A percentile compares a stretch with the other conserved stretches of the same genome.
Conservation (phyloP, 2,329 filamentous ascomycete species). For the Helicocarpus griseus region DNA sequence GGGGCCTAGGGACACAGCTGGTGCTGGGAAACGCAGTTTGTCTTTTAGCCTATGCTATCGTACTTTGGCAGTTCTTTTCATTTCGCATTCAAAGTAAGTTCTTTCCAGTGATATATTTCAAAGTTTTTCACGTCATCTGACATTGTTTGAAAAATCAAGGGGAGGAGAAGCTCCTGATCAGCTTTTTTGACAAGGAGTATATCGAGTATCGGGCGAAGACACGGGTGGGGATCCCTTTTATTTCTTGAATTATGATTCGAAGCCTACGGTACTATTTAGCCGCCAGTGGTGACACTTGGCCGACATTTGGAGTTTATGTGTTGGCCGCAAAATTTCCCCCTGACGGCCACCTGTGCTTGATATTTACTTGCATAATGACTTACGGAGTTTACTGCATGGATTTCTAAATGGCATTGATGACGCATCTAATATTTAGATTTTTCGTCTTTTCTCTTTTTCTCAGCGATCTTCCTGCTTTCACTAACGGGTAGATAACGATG, state of each 20-base stretch:
- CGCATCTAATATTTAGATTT: no score
- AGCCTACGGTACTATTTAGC: background rate
- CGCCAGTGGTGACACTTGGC: background rate
- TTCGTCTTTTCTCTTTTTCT: background rate
- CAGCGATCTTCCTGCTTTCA: background rate
- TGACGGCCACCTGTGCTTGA: background rate
- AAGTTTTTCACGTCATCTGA: slow-evolving; percentile 4
- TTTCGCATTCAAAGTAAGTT: slow-evolving; percentile 55
- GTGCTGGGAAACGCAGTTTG: slow-evolving; percentile 78
- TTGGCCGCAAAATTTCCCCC: no score
- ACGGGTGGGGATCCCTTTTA: slow-evolving; percentile 71
- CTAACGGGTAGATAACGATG: background rate
- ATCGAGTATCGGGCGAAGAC: slow-evolving; percentile 61
- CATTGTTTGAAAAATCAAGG: no score
- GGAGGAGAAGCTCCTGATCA: slow-evolving; percentile 68
- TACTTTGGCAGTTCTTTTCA: slow-evolving; percentile 81
- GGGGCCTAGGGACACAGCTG: slow-evolving; percentile 89
- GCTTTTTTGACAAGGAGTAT: slow-evolving; percentile 82
- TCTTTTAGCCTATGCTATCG: slow-evolving; percentile 59
- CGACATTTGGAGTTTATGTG: no score
- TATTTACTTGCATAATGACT: background rate
- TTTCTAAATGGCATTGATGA: no score
- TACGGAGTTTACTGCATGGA: background rate
- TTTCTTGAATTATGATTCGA: slow-evolving; percentile 29
- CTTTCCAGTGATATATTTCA: background rate